Conservation (phyloP, 495 filamentous ascomycete species). For the Xylaria acuta region DNA sequence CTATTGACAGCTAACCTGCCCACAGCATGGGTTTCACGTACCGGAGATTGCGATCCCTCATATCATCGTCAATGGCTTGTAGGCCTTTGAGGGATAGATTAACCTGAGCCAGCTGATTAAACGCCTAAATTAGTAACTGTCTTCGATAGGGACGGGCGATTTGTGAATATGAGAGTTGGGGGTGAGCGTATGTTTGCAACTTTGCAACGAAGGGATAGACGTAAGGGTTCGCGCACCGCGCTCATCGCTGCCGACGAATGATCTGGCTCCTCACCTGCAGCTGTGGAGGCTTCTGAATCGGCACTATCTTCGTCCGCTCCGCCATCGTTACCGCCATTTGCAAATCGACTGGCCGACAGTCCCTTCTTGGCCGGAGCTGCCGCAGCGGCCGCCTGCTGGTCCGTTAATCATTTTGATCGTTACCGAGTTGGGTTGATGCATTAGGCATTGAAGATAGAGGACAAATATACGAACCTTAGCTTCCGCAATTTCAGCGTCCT, state of each 20-base stretch:
- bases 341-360: slow-evolving; percentile 54
- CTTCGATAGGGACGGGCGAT: not conserved
- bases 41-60: slow-evolving; percentile 52
- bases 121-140: slow-evolving; percentile 32
- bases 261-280: slow-evolving; percentile 61
- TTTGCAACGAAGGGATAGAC: slow-evolving; percentile 37
- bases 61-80: slow-evolving; percentile 53
- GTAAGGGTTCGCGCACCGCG: slow-evolving; percentile 58
- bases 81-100: slow-evolving; percentile 53
- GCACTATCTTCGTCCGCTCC: slow-evolving; percentile 31
- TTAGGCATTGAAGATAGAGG: not conserved
- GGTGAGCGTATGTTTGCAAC: slow-evolving; percentile 37
- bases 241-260: slow-evolving; percentile 62
- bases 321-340: slow-evolving; percentile 39
- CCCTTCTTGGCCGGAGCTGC: slow-evolving; percentile 43
- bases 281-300: slow-evolving; percentile 41
- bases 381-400: slow-evolving; percentile 38
- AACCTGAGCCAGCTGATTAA: slow-evolving; percentile 56
- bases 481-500: slow-evolving; percentile 62
- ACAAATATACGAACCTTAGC: slow-evolving; percentile 48
- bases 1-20: not conserved
- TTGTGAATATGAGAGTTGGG: slow-evolving; percentile 9
- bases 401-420: slow-evolving; percentile 23
- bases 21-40: slow-evolving; percentile 28
- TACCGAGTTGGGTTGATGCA: slow-evolving; percentile 3